A percentile compares a stretch with the other conserved stretches of the same genome.
Evolutionary conservation across 1,139 yeast genomes (phyloP).

Genomic region (Suhomyces wounanorum): DNA sequence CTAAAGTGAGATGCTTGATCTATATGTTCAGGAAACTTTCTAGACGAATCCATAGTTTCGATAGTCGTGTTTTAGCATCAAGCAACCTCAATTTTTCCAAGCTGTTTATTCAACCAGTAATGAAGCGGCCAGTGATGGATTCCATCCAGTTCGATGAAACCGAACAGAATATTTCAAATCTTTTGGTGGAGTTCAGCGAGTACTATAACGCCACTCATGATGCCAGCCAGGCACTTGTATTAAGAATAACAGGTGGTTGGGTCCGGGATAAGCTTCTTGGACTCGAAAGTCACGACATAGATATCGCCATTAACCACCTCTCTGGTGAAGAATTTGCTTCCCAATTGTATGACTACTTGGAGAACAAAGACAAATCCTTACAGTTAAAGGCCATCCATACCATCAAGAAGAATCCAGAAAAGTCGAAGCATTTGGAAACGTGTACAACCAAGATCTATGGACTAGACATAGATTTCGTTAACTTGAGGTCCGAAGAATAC

Average conservation of each 20-base stretch:
- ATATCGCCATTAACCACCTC: constrained; percentile 80
- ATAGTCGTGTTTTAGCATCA: not conserved
- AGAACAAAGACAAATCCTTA: constrained; percentile 39
- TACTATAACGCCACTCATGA: constrained; percentile 30
- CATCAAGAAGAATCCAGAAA: constrained; percentile 89
- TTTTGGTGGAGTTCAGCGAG: constrained; percentile 48
- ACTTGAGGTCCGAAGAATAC: constrained; percentile 83
- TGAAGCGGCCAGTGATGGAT: constrained; percentile 10
- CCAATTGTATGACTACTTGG: constrained; percentile 58
- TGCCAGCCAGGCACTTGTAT: constrained; percentile 32
- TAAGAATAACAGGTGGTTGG: constrained; percentile 98
- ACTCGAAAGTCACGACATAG: constrained; percentile 78
- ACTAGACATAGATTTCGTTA: constrained; percentile 87
- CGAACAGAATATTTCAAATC: constrained; percentile 46
- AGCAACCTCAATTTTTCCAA: not conserved
- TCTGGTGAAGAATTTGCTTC: constrained; percentile 88
- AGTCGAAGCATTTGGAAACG: constrained; percentile 93
- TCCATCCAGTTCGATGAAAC: constrained; percentile 43
- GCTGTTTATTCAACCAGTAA: not conserved
- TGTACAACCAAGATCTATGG: constrained; percentile 87
- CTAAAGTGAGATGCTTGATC: not conserved
- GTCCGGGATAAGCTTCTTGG: constrained; percentile 92
- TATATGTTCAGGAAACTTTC: constrained; percentile 3
- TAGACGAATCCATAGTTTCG: not conserved
- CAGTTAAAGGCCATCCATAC: constrained; percentile 64